Base-by-base conservation (phyloP, 768 basidiomycete species). In the Mycena venus region DNA sequence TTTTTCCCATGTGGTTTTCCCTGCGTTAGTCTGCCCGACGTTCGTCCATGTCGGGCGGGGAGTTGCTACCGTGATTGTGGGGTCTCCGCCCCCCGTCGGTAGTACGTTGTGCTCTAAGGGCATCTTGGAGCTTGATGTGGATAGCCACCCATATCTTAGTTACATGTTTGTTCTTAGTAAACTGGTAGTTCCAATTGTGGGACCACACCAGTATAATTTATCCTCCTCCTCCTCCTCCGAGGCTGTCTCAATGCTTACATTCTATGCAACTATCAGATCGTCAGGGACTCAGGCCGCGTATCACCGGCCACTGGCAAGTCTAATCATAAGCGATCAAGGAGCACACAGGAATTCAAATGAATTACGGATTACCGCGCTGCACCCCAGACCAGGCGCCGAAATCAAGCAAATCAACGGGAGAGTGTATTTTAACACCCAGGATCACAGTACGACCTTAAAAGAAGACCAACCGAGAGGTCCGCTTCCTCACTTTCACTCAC, bases 381-480 rank as follows among this genome's bases (percentile, higher is more conserved):
- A n/a, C n/a, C n/a, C n/a, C n/a, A n/a, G n/a, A 40, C 47, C 27
- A 42, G 44, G 59, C 27, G 49, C 49, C 27, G 44, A 38, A 69
- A 70, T 58, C 59, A 62, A 31, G 34, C 31, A 31, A 68, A 61
- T 21, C 36, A 25, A 21, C 12, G 53, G 51, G 36, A 56, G 15
- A 63, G 21, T n/a, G n/a, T 32, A 56, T 55, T 44, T 60, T 53
- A 11, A 15, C n/a, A 27, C n/a, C n/a, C 15, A 62, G 38, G 56
- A 70, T 76, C 75, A 73, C 44, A 51, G 42, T 67, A 61, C 75
- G 63, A 60, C 63, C 55, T 77, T 76, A 77, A 68, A 79, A 75
- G 73, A 58, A 23, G 68, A 62, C 40, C 23, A 49, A 23, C 73
- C 42, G 47, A 21, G 42, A 17, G 34, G 23, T 67, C 74, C 49